Conservation (phyloP, 805 yeast species). For the Cyberlindnera americana region DNA sequence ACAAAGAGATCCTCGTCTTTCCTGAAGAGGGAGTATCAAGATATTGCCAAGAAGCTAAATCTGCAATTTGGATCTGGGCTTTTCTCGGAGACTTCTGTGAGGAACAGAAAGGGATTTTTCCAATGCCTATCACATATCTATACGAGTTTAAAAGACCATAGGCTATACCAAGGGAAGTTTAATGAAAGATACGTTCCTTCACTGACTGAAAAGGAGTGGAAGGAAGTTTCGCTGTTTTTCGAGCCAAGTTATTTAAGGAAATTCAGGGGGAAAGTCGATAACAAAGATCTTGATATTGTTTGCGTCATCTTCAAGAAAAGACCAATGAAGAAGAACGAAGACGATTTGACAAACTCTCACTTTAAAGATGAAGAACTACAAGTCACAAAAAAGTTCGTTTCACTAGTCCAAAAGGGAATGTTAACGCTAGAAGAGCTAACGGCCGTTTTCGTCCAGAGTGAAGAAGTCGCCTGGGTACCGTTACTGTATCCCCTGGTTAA, state of each 20-base stretch:
- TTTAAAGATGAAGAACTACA: conserved; percentile 3
- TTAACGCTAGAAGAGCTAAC: conserved; percentile 11
- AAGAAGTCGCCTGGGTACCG: conserved; percentile 5
- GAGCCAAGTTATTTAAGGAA: conserved; percentile 18
- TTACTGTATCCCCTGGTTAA: conserved; percentile 4
- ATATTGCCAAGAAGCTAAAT: conserved; percentile 13
- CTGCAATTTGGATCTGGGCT: conserved; percentile 3
- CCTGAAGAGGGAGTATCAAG: conserved; percentile 17
- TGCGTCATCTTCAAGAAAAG: conserved; percentile 15
- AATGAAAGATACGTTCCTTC: conserved; percentile 9
- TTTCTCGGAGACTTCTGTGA: conserved; percentile 18
- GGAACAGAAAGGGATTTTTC: conserved; percentile 18
- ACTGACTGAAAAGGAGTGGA: conserved; percentile 13
- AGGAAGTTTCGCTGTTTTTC: conserved; percentile 6
- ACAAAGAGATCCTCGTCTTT: conserved; percentile 16
- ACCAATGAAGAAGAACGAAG: conserved; percentile 9
- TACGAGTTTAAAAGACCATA: conserved; percentile 9
- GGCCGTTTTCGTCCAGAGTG: conserved; percentile 9
- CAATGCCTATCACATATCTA: conserved; percentile 16
- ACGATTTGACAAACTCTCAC: neutral
- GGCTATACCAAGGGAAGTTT: conserved; percentile 2
- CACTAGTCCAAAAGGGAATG: conserved; percentile 6
- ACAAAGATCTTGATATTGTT: conserved; percentile 15
- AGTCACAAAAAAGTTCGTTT: conserved; percentile 5
- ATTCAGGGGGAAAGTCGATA: conserved; percentile 14